Evolutionary conservation across 176 grass and related monocot species (phyloP).

Genomic region (Zoysia pacifica): DNA sequence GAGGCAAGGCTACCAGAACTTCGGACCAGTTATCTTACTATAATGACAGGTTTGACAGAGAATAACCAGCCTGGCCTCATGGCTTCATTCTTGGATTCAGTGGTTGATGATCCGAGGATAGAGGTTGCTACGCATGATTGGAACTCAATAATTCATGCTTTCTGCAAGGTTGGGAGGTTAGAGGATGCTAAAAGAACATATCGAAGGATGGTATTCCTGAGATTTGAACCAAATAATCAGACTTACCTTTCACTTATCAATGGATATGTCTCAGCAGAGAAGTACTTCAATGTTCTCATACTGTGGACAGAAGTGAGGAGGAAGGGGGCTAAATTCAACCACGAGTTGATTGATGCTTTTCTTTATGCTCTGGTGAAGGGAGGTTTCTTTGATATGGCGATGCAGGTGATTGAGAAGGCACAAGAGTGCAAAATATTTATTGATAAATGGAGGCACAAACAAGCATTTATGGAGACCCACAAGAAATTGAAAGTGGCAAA

Average conservation of each 20-base stretch:
- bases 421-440: constrained; percentile 94
- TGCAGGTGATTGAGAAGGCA: constrained; percentile 94
- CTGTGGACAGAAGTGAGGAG: constrained; percentile 93
- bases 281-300: constrained; percentile 89
- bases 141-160: constrained; percentile 98
- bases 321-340: constrained; percentile 72
- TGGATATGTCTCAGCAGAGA: constrained; percentile 76
- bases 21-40: constrained; percentile 90
- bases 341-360: constrained; percentile 83
- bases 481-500: constrained; percentile 92
- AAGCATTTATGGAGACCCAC: constrained; percentile 97
- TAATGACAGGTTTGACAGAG: constrained; percentile 97
- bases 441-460: constrained; percentile 99
- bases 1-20: constrained; percentile 81
- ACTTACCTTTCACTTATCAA: constrained; percentile 95
- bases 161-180: constrained; percentile 81
- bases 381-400: constrained; percentile 94
- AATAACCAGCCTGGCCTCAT: constrained; percentile 88
- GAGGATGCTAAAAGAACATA: constrained; percentile 93
- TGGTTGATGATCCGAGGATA: constrained; percentile 84
- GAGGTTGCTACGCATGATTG: constrained; percentile 87
- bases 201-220: constrained; percentile 84
- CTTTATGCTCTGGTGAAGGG: constrained; percentile 91
- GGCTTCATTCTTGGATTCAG: constrained; percentile 87
- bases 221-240: constrained; percentile 90